Evolutionary conservation across 2,329 filamentous ascomycete species (phyloP), one percentile per base, ranked within the genome.

Genomic region (Penicillium oxalicum): DNA sequence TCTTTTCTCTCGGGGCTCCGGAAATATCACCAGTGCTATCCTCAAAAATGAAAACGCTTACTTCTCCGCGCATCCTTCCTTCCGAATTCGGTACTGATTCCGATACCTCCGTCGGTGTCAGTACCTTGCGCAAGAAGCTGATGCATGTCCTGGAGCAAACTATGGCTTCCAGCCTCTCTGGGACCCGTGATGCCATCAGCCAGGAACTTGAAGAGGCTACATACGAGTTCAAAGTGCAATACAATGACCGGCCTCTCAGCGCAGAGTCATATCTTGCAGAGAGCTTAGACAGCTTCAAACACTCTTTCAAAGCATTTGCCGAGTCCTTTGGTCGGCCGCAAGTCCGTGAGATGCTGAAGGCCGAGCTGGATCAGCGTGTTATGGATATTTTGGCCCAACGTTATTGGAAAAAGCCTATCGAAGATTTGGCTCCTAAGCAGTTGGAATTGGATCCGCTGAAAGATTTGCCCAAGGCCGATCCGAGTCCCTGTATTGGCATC

Each of bases 161-260:
- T 4, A 98, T 98, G 94, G 91, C 91, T 27, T 83, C 88, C 32
- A 95, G 88, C 61, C 77, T 98, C 47, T 87, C 93, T 59, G 83
- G 83, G 47, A 98, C 93, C 3, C 88, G 87, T 59, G 89, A 96
- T 64, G 89, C 90, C 8, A 96, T 98, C 57, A 86, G 86, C 53
- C 89, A 95, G 66, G 93, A 98, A 68, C 81, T 98, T 0, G 91
- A 96, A 62, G 93, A 98, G 70, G 91, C 93, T 3, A 91, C 88
- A 0, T 98, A 98, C 64, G 91, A 98, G 70, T 98, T 95, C 77
- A 98, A 98, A 68, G 93, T 98, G 4, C 94, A 98, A 68, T 98
- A 98, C 73, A 98, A 98, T 63, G 93, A 98, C 66, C 84, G 93
- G 5, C 89, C 91, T 1, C 76, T 98, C 33, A 95, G 89, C 44